Evolutionary conservation across 345 rosid species (phyloP).

Genomic region (Populus nigra): DNA sequence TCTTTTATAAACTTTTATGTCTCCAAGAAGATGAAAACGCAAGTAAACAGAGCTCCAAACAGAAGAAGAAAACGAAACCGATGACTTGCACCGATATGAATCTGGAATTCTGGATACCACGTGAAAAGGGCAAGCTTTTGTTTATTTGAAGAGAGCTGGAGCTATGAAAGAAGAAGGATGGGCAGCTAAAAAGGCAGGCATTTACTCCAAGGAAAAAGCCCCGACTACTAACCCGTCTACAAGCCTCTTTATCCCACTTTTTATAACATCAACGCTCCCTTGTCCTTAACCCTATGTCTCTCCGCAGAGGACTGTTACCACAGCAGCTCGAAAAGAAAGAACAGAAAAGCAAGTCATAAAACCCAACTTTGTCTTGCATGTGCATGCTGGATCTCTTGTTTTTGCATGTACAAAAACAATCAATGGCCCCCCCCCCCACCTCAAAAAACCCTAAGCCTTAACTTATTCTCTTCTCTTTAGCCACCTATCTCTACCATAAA

Average conservation of each 20-base stretch:
- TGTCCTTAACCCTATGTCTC: constrained; percentile 19
- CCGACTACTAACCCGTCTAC: too few species aligned
- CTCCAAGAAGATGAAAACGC: too few species aligned
- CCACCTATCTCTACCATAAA: constrained; percentile 14
- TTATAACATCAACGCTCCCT: constrained; percentile 22
- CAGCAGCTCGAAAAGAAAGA: constrained; percentile 26
- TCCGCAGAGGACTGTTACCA: not conserved
- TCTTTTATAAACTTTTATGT: too few species aligned
- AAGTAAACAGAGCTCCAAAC: too few species aligned
- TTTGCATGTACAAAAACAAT: constrained; percentile 15
- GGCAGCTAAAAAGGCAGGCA: too few species aligned
- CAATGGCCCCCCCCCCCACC: constrained; percentile 25
- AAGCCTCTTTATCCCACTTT: not conserved
- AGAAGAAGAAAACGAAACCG: too few species aligned
- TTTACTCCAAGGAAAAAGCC: too few species aligned
- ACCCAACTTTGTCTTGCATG: constrained; percentile 36
- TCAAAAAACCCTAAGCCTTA: constrained; percentile 5
- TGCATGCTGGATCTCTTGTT: constrained; percentile 21
- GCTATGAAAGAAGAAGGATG: too few species aligned
- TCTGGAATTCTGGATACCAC: too few species aligned
- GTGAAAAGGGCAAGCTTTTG: too few species aligned
- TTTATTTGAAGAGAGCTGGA: too few species aligned
- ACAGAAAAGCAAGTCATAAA: constrained; percentile 26
- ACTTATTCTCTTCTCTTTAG: constrained; percentile 20
- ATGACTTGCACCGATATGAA: too few species aligned